Conservation (phyloP, 352 stramenopile genomes). For the Stramenopiles sp. region DNA sequence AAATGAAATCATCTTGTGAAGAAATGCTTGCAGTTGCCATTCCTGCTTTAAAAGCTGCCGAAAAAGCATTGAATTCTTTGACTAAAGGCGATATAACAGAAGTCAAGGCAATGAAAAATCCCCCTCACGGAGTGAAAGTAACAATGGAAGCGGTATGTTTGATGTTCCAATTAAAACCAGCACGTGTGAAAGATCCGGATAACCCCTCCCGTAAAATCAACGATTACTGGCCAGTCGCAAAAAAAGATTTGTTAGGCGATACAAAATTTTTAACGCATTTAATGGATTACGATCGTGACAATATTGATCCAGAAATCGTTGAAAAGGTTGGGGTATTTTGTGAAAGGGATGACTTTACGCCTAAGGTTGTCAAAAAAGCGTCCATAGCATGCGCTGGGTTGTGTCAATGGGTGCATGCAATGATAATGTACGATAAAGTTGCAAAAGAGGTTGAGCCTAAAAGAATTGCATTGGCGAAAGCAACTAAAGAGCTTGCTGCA, state of each 20-base stretch:
- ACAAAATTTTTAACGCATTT: constrained; percentile 89
- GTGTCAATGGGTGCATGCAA: constrained; percentile 87
- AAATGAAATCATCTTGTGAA: constrained; percentile 83
- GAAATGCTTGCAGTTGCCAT: constrained; percentile 88
- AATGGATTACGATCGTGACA: constrained; percentile 78
- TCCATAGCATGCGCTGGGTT: constrained; percentile 82
- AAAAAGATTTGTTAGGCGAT: constrained; percentile 81
- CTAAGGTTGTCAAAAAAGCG: constrained; percentile 87
- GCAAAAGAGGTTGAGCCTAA: constrained; percentile 97
- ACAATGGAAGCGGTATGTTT: constrained; percentile 94
- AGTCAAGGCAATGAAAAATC: constrained; percentile 93
- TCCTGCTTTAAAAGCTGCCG: constrained; percentile 88
- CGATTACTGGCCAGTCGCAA: constrained; percentile 81
- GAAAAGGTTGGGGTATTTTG: constrained; percentile 89
- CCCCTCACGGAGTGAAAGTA: constrained; percentile 91
- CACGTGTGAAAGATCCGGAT: constrained; percentile 32
- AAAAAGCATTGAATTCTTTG: constrained; percentile 91
- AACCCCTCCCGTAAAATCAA: constrained; percentile 90
- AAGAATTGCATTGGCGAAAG: constrained; percentile 82
- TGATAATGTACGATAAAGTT: constrained; percentile 96
- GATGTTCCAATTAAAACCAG: constrained; percentile 83
- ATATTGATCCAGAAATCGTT: constrained; percentile 97
- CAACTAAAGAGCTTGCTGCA: constrained; percentile 85
- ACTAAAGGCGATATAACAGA: constrained; percentile 90
- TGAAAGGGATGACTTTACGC: constrained; percentile 83